Evolutionary conservation across 768 basidiomycete genomes (phyloP), one percentile per base, ranked within the genome.

Genomic region (Trametes meyenii): DNA sequence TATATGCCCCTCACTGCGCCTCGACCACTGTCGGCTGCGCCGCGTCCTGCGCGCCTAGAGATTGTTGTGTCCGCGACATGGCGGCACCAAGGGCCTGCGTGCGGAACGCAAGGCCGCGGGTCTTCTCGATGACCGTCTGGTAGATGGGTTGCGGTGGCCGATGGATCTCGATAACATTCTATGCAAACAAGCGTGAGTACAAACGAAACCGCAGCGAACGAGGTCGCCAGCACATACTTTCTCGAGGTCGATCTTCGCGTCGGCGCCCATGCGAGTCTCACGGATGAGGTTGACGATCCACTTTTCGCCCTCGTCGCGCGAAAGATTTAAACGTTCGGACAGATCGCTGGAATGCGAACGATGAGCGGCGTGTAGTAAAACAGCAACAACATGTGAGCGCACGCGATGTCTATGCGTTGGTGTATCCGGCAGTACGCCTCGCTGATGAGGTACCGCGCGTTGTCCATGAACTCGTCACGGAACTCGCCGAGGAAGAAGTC

Each of bases 201-300:
- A 50, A 26, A 24, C 53, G 14, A 11, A 29, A 48, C 36, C 36
- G 17, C 17, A 23, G 23, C 19, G 43, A 35, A 33, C 51, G 12
- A 33, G 11, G 35, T 29, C 16, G 36, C 13, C 26, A 12, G 19
- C 14, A 49, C 62, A n/a, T 62, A 92, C 94, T 81, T 96, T 94
- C 75, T 96, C 94, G 26, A 98, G 81, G 74, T 98, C 96, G 62
- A 98, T 98, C 79, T 96, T 97, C 53, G 96, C 96, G 68, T 98
- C 96, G 1, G 92, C 89, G 14, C 94, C 94, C 90, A 96, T 94
- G 48, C 94, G 85, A 6, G 96, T 96, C 76, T 98, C 97, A 36
- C 97, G 87, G 69, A 98, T 97, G 63, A 98, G 89, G 79, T 98
- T 98, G 69, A 98, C 97, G 63, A 98, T 96, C 96, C 96, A 99